These are phyloP conservation scores for Colletotrichum abscissum DNA, from an alignment of 2,329 filamentous ascomycete species.

Conservation along the genomic window DNA sequence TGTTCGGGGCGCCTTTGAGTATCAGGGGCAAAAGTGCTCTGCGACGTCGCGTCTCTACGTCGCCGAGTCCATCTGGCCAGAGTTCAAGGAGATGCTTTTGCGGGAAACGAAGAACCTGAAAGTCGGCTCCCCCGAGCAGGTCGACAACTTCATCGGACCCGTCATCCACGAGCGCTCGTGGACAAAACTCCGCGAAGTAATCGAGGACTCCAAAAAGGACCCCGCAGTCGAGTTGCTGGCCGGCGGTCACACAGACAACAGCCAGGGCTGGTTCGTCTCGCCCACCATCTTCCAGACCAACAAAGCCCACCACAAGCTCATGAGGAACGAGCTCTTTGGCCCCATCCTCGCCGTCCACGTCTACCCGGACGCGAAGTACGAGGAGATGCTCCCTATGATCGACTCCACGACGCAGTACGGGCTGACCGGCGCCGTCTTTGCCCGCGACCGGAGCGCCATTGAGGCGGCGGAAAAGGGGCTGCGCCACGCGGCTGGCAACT, in stretches of 20 bases:
- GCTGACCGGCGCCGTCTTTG: constrained; percentile 81
- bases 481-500: constrained; percentile 81
- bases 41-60: constrained; percentile 86
- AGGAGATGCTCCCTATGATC: constrained; percentile 57
- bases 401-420: constrained; percentile 81
- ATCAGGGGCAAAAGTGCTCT: constrained; percentile 91
- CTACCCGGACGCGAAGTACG: constrained; percentile 72
- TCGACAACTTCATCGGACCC: constrained; percentile 85
- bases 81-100: constrained; percentile 75
- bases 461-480: constrained; percentile 77
- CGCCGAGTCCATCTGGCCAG: constrained; percentile 77
- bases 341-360: constrained; percentile 80
- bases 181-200: constrained; percentile 80
- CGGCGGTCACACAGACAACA: constrained; percentile 82
- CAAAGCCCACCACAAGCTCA: constrained; percentile 78
- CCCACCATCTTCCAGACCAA: constrained; percentile 84
- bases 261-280: constrained; percentile 84
- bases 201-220: constrained; percentile 84
- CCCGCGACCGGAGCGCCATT: constrained; percentile 73
- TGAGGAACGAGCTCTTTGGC: constrained; percentile 85
- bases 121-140: constrained; percentile 75
- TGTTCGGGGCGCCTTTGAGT: constrained; percentile 89
- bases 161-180: constrained; percentile 87
- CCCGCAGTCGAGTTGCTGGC: constrained; percentile 76
- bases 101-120: constrained; percentile 77